phyloP scores from a whole-genome alignment of 768 basidiomycete species.

The Leccinum rimulosum region DNA sequence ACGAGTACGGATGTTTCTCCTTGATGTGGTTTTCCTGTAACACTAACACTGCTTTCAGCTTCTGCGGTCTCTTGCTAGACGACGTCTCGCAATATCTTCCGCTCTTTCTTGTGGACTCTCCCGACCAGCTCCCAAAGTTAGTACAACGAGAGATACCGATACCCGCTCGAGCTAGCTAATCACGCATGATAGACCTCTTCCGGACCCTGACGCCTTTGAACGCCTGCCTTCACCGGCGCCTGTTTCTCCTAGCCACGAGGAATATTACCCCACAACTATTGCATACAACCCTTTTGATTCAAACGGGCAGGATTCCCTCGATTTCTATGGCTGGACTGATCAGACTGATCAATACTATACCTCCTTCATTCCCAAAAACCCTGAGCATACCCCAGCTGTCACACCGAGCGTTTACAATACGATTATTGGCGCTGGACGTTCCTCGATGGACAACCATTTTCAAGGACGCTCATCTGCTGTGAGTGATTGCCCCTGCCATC shows the following conservation, averaged over 20 bases:
- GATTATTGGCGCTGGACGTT: accelerated
- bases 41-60: neutral
- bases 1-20: neutral
- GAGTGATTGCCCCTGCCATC: neutral
- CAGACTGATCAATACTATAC: neutral
- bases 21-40: neutral
- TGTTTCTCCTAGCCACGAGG: neutral
- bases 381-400: neutral
- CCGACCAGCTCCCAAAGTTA: neutral
- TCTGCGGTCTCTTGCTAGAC: neutral
- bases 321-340: neutral
- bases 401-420: neutral
- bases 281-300: neutral
- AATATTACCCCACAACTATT: too few species aligned
- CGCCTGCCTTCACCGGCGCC: neutral
- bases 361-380: neutral
- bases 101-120: neutral
- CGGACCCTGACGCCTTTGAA: neutral
- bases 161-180: neutral
- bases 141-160: neutral
- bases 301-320: neutral
- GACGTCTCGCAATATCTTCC: neutral
- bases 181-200: neutral
- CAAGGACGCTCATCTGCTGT: neutral
- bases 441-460: too few species aligned